Evolutionary conservation across 352 stramenopile species (phyloP).

Genomic region (Phytophthora cryptogea): DNA sequence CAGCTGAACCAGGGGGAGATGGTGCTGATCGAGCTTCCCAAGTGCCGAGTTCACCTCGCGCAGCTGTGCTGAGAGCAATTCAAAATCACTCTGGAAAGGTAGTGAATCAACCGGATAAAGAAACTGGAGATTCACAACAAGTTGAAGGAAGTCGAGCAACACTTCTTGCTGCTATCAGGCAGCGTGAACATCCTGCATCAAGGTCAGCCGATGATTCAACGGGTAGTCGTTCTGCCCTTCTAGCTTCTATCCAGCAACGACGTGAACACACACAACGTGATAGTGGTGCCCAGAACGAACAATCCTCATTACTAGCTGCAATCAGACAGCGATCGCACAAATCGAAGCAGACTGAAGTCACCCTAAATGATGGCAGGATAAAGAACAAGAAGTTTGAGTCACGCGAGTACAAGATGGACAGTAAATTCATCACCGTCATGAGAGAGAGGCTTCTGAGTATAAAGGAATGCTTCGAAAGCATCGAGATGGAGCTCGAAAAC

Average conservation of each 20-base stretch:
- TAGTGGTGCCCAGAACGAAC: conserved; percentile 1
- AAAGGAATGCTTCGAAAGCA: conserved; percentile 55
- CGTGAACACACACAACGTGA: not conserved
- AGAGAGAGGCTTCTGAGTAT: conserved; percentile 50
- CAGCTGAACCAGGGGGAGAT: not conserved
- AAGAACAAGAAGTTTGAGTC: conserved; percentile 38
- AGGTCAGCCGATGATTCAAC: not conserved
- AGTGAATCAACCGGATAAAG: not conserved
- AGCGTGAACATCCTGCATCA: conserved; percentile 7
- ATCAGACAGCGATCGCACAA: conserved; percentile 28
- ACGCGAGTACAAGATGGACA: conserved; percentile 53
- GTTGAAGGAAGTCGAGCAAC: conserved; percentile 1
- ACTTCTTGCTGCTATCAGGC: conserved; percentile 21
- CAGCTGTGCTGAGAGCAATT: conserved; percentile 4
- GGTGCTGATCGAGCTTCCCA: not conserved
- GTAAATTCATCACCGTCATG: conserved; percentile 69
- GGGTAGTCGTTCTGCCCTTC: conserved; percentile 12
- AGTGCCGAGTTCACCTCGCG: not conserved
- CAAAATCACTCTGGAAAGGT: not conserved
- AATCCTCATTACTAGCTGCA: conserved; percentile 31
- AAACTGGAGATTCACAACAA: not conserved
- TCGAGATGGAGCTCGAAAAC: conserved; percentile 69
- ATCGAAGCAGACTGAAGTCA: not conserved
- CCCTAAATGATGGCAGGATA: not conserved
- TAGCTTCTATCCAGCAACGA: conserved; percentile 20